Percentiles rank a stretch among this genome's conserved stretches.
These are phyloP conservation scores for Bruguiera gymnorhiza DNA, from an alignment of 345 rosid genomes.

Conservation along the genomic window DNA sequence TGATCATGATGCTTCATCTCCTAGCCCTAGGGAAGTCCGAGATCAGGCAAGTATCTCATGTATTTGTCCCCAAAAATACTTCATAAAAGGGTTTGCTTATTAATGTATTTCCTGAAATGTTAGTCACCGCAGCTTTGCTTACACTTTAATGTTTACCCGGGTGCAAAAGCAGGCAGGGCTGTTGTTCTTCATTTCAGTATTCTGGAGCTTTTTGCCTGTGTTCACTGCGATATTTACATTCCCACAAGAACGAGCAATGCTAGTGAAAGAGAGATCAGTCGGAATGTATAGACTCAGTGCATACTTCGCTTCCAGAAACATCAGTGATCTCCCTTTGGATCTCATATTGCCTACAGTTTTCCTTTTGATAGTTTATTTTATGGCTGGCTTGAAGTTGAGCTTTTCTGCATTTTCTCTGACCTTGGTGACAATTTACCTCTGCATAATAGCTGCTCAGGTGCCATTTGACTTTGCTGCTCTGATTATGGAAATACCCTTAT, in stretches of 20 bases:
- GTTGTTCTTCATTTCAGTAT: slow-evolving; percentile 91
- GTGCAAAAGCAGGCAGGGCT: slow-evolving; percentile 63
- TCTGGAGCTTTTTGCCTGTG: slow-evolving; percentile 97
- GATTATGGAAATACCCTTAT: too few relatives aligned
- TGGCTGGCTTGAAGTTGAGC: slow-evolving; percentile 74
- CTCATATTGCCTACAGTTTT: slow-evolving; percentile 76
- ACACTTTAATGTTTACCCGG: too few relatives aligned
- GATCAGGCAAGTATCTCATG: slow-evolving; percentile 62
- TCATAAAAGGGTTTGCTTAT: too few relatives aligned
- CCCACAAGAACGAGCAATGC: slow-evolving; percentile 96
- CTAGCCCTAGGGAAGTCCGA: slow-evolving; percentile 51
- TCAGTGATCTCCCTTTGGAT: slow-evolving; percentile 94
- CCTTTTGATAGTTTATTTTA: slow-evolving; percentile 84
- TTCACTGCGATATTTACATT: slow-evolving; percentile 95
- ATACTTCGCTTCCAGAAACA: slow-evolving; percentile 83
- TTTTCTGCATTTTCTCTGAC: slow-evolving; percentile 72
- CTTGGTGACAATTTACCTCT: slow-evolving; percentile 70
- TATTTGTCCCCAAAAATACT: too few relatives aligned
- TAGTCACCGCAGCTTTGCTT: too few relatives aligned
- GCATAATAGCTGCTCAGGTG: slow-evolving; percentile 96
- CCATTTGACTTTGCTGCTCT: too few relatives aligned
- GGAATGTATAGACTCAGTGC: slow-evolving; percentile 93
- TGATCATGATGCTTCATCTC: slow-evolving; percentile 28
- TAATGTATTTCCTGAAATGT: too few relatives aligned
- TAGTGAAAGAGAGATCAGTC: slow-evolving; percentile 85